Conservation (phyloP, 345 rosid species). For the Corchorus olitorius region DNA sequence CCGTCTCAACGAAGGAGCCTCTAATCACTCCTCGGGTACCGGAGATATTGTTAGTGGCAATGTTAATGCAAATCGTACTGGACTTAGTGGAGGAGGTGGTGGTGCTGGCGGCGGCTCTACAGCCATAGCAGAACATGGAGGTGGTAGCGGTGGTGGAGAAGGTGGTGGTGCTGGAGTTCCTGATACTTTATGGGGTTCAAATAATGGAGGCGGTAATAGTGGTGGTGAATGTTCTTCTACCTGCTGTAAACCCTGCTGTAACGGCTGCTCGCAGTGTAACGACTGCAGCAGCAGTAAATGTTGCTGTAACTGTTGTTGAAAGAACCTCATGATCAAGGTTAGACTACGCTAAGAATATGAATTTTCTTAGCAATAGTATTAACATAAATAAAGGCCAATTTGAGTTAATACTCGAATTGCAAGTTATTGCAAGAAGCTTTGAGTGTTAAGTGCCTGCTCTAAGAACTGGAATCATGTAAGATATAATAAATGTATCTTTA, state of each 20-base stretch:
- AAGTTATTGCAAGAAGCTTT: background rate
- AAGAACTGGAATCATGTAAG: background rate
- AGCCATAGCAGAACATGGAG: constrained; percentile 11
- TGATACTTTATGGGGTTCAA: constrained; percentile 17
- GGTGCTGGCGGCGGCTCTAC: constrained; percentile 20
- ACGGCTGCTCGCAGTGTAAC: too few relatives aligned
- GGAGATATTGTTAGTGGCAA: constrained; percentile 16
- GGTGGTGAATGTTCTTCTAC: constrained; percentile 6
- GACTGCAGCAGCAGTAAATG: too few relatives aligned
- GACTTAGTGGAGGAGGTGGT: constrained; percentile 12
- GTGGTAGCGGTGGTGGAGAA: constrained; percentile 22
- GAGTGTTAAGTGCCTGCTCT: background rate
- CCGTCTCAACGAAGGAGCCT: constrained; percentile 28
- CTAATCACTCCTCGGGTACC: background rate
- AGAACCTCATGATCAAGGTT: background rate
- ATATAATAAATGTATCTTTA: background rate
- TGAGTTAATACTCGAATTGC: background rate
- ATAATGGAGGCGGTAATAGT: constrained; percentile 11
- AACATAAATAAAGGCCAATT: constrained; percentile 24
- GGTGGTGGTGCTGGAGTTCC: constrained; percentile 31
- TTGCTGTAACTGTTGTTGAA: constrained; percentile 27
- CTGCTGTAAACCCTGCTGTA: too few relatives aligned
- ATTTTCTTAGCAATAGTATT: constrained; percentile 6
- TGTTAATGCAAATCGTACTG: constrained; percentile 5
- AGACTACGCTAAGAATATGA: background rate